Evolutionary conservation across 371 early-diverging fungal species (phyloP), one percentile per base, ranked within the genome.

Genomic region (Mortierella sp.): DNA sequence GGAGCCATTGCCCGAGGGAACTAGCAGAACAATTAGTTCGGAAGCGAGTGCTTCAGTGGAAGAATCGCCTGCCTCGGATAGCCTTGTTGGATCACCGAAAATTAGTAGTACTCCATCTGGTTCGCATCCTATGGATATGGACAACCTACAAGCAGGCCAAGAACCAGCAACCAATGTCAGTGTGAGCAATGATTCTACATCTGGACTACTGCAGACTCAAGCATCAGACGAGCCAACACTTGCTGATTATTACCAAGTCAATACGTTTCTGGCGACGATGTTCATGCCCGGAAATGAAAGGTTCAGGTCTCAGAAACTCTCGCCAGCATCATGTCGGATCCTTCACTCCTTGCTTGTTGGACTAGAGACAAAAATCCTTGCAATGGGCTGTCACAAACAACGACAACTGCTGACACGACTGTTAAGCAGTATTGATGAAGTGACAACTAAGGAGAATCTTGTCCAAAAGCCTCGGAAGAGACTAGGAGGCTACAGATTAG

Each of bases 381-480:
- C 64, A 1, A 76, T 76, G 77, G 77, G 77, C 14, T 76, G 77
- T 16, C 68, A 72, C 25, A 56, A 25, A 5, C 77, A 76, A 45
- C 56, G 77, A 28, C 30, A 7, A 19, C 72, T 72, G 55, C 48
- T 76, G 51, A 67, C 68, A 0, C 50, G 26, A 6, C 29, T 37
- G 37, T 37, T 37, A 37, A 37, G 37, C 37, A 37, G 37, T 3
- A 9, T 37, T 37, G 37, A 37, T 37, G 37, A 37, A 9, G 37
- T 5, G 9, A 37, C 37, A 37, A 37, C 37, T 5, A 37, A 37
- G 37, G 37, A 37, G 9, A 37, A 37, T 37, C 37, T 37, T 37
- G 3, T 9, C 9, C 53, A 53, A 21, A 53, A 53, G 53, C 12
- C 19, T 16, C 53, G 23, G 21, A 16, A 21, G 9, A 53, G 4